Base-by-base conservation (phyloP, 208 protist genomes). In the Sergeia podlipaevii region DNA sequence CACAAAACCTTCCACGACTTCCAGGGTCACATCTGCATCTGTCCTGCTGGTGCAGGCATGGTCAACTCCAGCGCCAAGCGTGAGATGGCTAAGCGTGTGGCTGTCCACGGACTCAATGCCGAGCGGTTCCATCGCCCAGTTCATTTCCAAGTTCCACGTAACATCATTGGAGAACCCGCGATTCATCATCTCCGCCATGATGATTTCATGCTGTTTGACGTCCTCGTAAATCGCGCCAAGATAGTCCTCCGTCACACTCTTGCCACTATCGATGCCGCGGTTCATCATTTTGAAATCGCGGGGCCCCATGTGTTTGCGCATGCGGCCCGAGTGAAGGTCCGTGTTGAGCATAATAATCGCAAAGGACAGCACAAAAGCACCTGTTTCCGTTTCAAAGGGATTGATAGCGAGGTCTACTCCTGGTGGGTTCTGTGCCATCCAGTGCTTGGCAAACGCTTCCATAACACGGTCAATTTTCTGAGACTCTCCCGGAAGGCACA, bases 281-380 rank as follows among this genome's bases (percentile, higher is more conserved):
- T 98, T 98, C 74, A 98, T 98, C 34, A 66, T 74, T 29, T 94
- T 50, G 67, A 98, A 99, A 48, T 96, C 92, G 6, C 74, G 74
- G 27, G 89, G 61, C 32, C 93, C 97, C 88, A 99, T 98, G 56
- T 95, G 96, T 21, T 95, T 89, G 24, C 85, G 77, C 23, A 98
- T 74, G 52, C 91, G 87, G 20, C 91, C 87, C 10, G 87, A 98
- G 74, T 99, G 97, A 54, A 96, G 79, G 66, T 99, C 97, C 0
- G 98, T 99, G 75, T 99, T 98, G n/a, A 99, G 89, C 96, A 99
- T 99, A 48, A 99, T 99, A 39, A 99, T 95, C 18, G 95, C 92
- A 69, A 98, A 99, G 10, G 97, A 97, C 2, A 99, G 81, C 41
- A 99, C 77, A 74, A 95, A 97, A 7, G 89, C 85, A 8, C 77